Base-by-base conservation (phyloP, 441 rosid genomes). In the Biscutella auriculata region DNA sequence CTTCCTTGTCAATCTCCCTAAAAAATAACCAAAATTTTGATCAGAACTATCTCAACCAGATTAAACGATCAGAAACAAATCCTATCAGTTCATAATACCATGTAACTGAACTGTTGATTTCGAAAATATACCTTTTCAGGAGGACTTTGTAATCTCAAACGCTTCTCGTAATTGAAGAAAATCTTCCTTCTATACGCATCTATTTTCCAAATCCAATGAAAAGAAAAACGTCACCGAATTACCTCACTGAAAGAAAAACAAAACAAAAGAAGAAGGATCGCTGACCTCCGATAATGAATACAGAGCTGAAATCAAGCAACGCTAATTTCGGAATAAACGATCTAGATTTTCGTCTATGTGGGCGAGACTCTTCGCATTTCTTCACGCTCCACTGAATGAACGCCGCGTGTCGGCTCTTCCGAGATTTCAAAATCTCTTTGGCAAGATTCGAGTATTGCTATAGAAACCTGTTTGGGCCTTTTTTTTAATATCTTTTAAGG, bases 81-180 rank as follows among this genome's bases (percentile, higher is more conserved):
- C 27, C 0, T 30, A 15, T 3, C 37, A 30, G 17, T 15, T 21
- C 4, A 36, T 14, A 5, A 7, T 5, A 30, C 10, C 5, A 23
- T 4, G 8, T 17, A 55, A 44, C 33, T 27, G 4, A 52, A 42
- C 25, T 19, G 6, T 25, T 13, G 43, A 8, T 41, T 33, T 6
- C 3, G 23, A 6, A 42, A 59, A 56, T 33, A 65, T 34, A 90
- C 97, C 91, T 88, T 92, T 55, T 86, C 98, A 5, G 97, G 98
- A 12, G 83, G 87, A 69, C 98, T 92, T 50, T 77, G 82, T 62
- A 88, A 59, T 71, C 97, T 74, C 8, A 92, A 77, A 57, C 97
- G 83, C 71, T 88, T 88, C 88, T 92, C 98, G 53, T 92, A 92
- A 13, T 88, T 84, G 48, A 88, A 92, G 82, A 88, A 92, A 61